A percentile compares a stretch with the other conserved stretches of the same genome.
These are phyloP conservation scores for Loxodes magnus DNA, from an alignment of 73 alveolate species.

Conservation along the genomic window DNA sequence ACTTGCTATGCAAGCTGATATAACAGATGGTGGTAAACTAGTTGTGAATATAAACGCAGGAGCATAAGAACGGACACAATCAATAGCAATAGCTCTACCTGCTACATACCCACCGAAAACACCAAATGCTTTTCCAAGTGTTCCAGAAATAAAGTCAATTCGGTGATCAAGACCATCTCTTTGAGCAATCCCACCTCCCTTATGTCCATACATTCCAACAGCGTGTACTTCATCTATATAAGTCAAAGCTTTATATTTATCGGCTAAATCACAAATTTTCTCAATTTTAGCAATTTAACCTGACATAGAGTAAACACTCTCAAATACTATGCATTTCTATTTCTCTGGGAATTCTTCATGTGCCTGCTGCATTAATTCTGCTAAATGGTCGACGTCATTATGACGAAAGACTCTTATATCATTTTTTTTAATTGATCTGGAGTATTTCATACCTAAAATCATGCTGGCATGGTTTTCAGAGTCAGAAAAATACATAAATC, in stretches of 20 bases:
- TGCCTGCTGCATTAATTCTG: constrained; percentile 23
- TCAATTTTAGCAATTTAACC: constrained; percentile 52
- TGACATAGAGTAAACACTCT: constrained; percentile 63
- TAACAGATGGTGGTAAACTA: constrained; percentile 55
- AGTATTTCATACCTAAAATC: constrained; percentile 53
- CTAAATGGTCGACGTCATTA: constrained; percentile 56
- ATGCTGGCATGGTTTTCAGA: constrained; percentile 64
- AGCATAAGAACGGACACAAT: constrained; percentile 41
- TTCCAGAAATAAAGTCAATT: constrained; percentile 49
- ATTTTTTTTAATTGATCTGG: constrained; percentile 26
- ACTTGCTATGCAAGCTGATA: constrained; percentile 49
- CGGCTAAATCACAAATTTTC: constrained; percentile 40
- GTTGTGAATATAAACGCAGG: constrained; percentile 64
- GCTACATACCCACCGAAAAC: constrained; percentile 69
- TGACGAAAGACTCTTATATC: constrained; percentile 46
- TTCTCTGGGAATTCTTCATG: constrained; percentile 8
- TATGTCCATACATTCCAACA: constrained; percentile 61
- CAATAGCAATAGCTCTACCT: constrained; percentile 30
- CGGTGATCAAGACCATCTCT: constrained; percentile 21
- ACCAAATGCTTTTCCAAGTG: constrained; percentile 75
- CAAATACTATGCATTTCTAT: constrained; percentile 53
- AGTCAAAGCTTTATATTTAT: constrained; percentile 52
- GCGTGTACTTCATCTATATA: constrained; percentile 77
- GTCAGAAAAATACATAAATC: constrained; percentile 48
- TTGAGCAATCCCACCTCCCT: constrained; percentile 69